A percentile compares a stretch with the other conserved stretches of the same genome.
phyloP scores from a whole-genome alignment of 805 yeast genomes.

The Cyberlindnera nakhonratchasimensis region DNA sequence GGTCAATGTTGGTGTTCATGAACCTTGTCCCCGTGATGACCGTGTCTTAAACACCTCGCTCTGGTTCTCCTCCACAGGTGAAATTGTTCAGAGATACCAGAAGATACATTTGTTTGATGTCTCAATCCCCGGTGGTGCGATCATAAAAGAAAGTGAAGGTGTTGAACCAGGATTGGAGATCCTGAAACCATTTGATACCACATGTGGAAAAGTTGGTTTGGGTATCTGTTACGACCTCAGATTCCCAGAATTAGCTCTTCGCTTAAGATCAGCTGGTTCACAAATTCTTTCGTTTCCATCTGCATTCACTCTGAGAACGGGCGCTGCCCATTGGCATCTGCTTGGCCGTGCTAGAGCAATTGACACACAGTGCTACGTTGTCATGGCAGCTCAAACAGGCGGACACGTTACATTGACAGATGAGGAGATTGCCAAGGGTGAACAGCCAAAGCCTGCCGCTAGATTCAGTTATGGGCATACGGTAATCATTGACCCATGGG shows the following conservation, averaged over 20 bases:
- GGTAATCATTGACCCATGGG: constrained; percentile 90
- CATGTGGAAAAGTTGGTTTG: constrained; percentile 63
- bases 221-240: constrained; percentile 86
- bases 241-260: constrained; percentile 75
- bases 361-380: constrained; percentile 81
- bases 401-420: constrained; percentile 43
- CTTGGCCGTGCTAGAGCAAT: constrained; percentile 83
- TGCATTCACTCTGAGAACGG: constrained; percentile 91
- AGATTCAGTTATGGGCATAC: constrained; percentile 86
- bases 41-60: constrained; percentile 70
- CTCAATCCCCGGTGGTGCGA: constrained; percentile 61
- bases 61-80: constrained; percentile 66
- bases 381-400: constrained; percentile 90
- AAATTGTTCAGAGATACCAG: constrained; percentile 66
- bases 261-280: constrained; percentile 67
- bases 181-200: constrained; percentile 51
- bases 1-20: constrained; percentile 87
- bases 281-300: constrained; percentile 79
- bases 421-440: constrained; percentile 28
- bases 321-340: constrained; percentile 84
- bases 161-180: constrained; percentile 73
- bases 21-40: constrained; percentile 48
- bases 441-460: constrained; percentile 21
- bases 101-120: constrained; percentile 91
- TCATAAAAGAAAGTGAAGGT: constrained; percentile 66